These are phyloP conservation scores for Saccharomyces kudriavzevii DNA, from an alignment of 805 yeast species.

Conservation along the genomic window DNA sequence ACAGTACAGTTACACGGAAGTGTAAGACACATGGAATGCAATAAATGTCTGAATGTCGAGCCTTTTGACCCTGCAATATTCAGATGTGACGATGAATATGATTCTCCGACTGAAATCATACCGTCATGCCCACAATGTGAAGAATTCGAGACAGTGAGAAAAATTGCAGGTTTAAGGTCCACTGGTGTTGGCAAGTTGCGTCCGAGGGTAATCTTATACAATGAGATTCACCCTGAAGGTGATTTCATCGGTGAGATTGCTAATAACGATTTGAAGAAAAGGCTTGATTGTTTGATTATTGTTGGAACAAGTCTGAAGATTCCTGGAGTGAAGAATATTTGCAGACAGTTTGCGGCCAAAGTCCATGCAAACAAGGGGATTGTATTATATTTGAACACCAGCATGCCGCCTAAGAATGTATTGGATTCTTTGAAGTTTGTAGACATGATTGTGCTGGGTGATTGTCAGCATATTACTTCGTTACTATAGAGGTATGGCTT, in stretches of 20 bases:
- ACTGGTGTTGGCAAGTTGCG: constrained; percentile 56
- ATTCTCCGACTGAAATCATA: constrained; percentile 10
- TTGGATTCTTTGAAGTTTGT: constrained; percentile 43
- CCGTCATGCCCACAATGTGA: constrained; percentile 62
- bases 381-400: constrained; percentile 54
- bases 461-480: constrained; percentile 49
- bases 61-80: constrained; percentile 48
- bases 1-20: constrained; percentile 84
- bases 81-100: constrained; percentile 27
- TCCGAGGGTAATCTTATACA: constrained; percentile 61
- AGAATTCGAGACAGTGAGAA: constrained; percentile 48
- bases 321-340: constrained; percentile 59
- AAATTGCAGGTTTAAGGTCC: constrained; percentile 53
- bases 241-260: constrained; percentile 75
- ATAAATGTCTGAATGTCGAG: constrained; percentile 59
- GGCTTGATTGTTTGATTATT: constrained; percentile 71
- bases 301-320: constrained; percentile 83
- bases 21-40: constrained; percentile 61
- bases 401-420: constrained; percentile 43
- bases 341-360: constrained; percentile 50
- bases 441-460: constrained; percentile 56
- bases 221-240: constrained; percentile 80
- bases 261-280: constrained; percentile 51
- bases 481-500: constrained; percentile 3
- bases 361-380: constrained; percentile 51